phyloP scores from a whole-genome alignment of 306 rosid genomes.

The Trichosanthes truncata region DNA sequence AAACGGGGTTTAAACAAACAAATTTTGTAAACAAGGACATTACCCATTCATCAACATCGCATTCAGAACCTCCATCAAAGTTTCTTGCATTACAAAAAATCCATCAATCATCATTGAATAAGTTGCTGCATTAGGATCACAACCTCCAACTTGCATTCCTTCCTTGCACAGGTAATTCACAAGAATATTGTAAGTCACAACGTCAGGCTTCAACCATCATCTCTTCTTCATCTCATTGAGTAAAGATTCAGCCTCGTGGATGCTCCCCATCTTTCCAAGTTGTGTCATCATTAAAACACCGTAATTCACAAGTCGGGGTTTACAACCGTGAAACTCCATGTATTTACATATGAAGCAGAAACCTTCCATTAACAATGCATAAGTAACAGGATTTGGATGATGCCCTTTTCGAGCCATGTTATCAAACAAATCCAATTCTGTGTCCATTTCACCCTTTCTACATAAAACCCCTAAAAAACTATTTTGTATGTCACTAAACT shows the following conservation, averaged over 20 bases:
- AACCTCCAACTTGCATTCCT: slow-evolving; percentile 74
- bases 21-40: slow-evolving; percentile 56
- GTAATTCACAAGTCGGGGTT: slow-evolving; percentile 49
- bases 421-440: slow-evolving; percentile 50
- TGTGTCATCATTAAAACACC: slow-evolving; percentile 73
- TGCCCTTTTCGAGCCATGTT: slow-evolving; percentile 60
- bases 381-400: slow-evolving; percentile 58
- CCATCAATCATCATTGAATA: slow-evolving; percentile 75
- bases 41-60: slow-evolving; percentile 59
- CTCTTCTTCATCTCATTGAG: slow-evolving; percentile 67
- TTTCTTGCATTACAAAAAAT: slow-evolving; percentile 44
- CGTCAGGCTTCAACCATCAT: slow-evolving; percentile 64
- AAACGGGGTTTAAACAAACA: too few species aligned
- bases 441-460: slow-evolving; percentile 57
- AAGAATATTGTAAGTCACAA: slow-evolving; percentile 60
- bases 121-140: slow-evolving; percentile 73
- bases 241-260: slow-evolving; percentile 56
- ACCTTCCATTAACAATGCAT: slow-evolving; percentile 74
- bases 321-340: slow-evolving; percentile 83
- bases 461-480: slow-evolving; percentile 61
- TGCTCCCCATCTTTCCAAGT: slow-evolving; percentile 72
- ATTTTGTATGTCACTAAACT: slow-evolving; percentile 89
- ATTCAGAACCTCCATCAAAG: slow-evolving; percentile 53
- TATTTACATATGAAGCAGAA: slow-evolving; percentile 44
- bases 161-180: slow-evolving; percentile 73